phyloP scores from a whole-genome alignment of 2,329 filamentous ascomycete species.

The Gnomoniopsis sp. region DNA sequence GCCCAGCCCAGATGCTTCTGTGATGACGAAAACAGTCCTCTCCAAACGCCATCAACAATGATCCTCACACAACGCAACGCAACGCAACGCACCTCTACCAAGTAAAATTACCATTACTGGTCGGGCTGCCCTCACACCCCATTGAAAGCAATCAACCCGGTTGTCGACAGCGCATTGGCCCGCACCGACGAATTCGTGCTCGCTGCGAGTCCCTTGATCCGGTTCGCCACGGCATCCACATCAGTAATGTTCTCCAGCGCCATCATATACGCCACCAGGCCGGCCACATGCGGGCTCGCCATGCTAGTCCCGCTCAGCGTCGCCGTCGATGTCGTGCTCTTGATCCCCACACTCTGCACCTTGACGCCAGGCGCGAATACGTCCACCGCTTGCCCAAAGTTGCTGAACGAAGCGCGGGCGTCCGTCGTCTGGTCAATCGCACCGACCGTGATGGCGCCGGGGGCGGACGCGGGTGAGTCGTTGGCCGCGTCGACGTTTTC shows the following conservation, averaged over 20 bases:
- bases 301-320: constrained; percentile 56
- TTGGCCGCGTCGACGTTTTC: constrained; percentile 48
- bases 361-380: constrained; percentile 55
- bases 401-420: constrained; percentile 51
- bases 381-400: constrained; percentile 53
- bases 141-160: constrained; percentile 55
- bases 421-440: constrained; percentile 53
- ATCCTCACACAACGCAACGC: too few species aligned
- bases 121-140: constrained; percentile 27
- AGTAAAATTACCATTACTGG: too few species aligned
- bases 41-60: too few species aligned
- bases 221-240: constrained; percentile 40
- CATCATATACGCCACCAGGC: constrained; percentile 67
- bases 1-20: too few species aligned
- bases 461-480: constrained; percentile 52
- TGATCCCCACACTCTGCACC: constrained; percentile 51
- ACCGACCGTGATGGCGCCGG: constrained; percentile 57
- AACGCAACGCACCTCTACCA: too few species aligned
- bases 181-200: constrained; percentile 40
- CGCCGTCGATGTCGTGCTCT: constrained; percentile 40
- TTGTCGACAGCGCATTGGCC: constrained; percentile 43
- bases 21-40: too few species aligned
- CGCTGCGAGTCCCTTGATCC: constrained; percentile 52
- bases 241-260: constrained; percentile 46
- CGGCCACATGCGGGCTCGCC: constrained; percentile 66